Conservation (phyloP, 1,284 basidiomycete species). For the Malassezia slooffiae region DNA sequence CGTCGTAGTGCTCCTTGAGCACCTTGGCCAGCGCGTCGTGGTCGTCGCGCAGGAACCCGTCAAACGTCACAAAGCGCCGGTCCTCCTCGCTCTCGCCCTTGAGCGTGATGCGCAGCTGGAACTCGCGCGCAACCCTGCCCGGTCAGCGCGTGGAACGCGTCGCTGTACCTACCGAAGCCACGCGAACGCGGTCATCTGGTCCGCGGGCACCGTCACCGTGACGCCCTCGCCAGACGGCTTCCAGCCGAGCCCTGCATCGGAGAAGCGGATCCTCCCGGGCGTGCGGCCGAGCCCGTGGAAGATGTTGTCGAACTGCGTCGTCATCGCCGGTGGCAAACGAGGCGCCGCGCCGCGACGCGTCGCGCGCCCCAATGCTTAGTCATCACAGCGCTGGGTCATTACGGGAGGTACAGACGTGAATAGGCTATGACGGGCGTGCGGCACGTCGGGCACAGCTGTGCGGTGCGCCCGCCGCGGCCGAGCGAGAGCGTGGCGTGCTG, state of each 20-base stretch:
- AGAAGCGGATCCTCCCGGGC: conserved; percentile 56
- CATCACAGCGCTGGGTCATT: conserved; percentile 1
- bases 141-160: conserved; percentile 46
- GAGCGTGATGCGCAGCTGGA: conserved; percentile 72
- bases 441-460: conserved; percentile 32
- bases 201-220: conserved; percentile 37
- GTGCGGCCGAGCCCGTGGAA: conserved; percentile 64
- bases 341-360: conserved; percentile 6
- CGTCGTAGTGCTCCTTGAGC: conserved; percentile 58
- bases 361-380: conserved; percentile 2
- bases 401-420: conserved; percentile 31
- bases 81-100: conserved; percentile 54
- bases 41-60: conserved; percentile 81
- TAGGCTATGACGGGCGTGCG: conserved; percentile 31
- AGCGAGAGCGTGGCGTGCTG: conserved; percentile 2
- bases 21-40: conserved; percentile 44
- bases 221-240: conserved; percentile 24
- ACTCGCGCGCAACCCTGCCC: conserved; percentile 70
- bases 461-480: conserved; percentile 1
- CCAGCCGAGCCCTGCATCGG: conserved; percentile 39
- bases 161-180: conserved; percentile 24
- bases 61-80: conserved; percentile 63
- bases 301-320: conserved; percentile 66
- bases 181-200: conserved; percentile 32
- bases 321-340: conserved; percentile 19